Conservation (phyloP, 148 eudicot species). For the Pouteria glomerata region DNA sequence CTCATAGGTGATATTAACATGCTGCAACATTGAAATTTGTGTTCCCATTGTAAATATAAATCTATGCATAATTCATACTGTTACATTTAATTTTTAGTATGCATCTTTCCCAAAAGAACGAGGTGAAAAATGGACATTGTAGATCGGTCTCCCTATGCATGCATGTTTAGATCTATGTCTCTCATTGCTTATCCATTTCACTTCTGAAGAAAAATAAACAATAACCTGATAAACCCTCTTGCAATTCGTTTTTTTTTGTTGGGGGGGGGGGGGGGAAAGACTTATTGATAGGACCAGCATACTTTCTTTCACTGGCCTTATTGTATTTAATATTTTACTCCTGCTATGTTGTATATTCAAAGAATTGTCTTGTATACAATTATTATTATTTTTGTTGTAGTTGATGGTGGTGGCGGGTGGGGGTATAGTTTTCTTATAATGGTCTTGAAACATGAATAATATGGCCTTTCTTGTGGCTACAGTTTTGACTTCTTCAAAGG, state of each 20-base stretch:
- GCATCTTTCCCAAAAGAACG: not conserved
- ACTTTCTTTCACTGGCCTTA: too few species aligned
- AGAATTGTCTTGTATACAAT: too few species aligned
- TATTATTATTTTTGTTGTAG: too few species aligned
- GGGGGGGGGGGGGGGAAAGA: too few species aligned
- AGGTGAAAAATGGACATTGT: too few species aligned
- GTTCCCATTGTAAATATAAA: not conserved
- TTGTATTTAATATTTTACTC: too few species aligned
- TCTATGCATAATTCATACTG: not conserved
- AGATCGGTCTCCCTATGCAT: not conserved
- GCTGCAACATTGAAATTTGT: not conserved
- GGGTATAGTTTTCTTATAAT: not conserved
- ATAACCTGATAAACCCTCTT: not conserved
- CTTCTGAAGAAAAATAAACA: not conserved
- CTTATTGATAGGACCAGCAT: too few species aligned
- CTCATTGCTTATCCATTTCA: not conserved
- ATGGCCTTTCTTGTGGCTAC: conserved; percentile 23
- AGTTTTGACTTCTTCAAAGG: conserved; percentile 97
- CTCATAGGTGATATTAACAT: too few species aligned
- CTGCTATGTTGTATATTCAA: too few species aligned
- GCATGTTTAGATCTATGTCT: not conserved
- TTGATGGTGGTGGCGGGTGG: not conserved
- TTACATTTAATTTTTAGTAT: not conserved
- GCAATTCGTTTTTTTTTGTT: too few species aligned
- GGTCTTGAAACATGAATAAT: not conserved